Evolutionary conservation across 306 rosid species (phyloP).

Genomic region (Vachellia collinsii): DNA sequence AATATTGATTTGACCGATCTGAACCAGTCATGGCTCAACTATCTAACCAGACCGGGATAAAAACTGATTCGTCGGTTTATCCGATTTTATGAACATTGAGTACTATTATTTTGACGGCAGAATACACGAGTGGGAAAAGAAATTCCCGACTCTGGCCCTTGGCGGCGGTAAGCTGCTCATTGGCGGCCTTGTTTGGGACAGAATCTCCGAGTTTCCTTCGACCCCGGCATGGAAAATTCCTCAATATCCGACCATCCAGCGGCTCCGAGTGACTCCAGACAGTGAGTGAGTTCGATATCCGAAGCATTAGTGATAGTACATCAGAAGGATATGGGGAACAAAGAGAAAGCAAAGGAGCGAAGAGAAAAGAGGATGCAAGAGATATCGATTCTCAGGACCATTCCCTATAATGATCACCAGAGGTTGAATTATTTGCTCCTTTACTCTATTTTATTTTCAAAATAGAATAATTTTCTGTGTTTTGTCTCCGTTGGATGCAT

Average conservation of each 20-base stretch:
- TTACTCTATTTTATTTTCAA: neutral
- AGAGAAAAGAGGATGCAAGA: slow-evolving; percentile 81
- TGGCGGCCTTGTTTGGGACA: neutral
- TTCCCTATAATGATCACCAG: slow-evolving; percentile 92
- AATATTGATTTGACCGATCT: too few relatives aligned
- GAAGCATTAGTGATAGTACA: neutral
- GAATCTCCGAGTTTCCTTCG: neutral
- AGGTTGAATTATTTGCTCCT: slow-evolving; percentile 47
- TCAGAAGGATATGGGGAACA: slow-evolving; percentile 55
- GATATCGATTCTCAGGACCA: slow-evolving; percentile 82
- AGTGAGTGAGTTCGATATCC: neutral
- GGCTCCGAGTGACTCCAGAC: slow-evolving; percentile 8
- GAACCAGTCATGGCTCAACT: too few relatives aligned
- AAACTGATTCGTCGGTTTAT: too few relatives aligned
- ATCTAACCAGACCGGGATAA: too few relatives aligned
- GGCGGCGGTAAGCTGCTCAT: too few relatives aligned
- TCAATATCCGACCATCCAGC: neutral
- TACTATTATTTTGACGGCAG: too few relatives aligned
- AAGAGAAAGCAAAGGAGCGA: slow-evolving; percentile 72
- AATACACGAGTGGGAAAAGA: too few relatives aligned
- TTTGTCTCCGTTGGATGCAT: neutral
- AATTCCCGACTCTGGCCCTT: too few relatives aligned
- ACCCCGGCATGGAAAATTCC: neutral
- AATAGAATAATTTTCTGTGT: neutral
- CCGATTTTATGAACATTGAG: too few relatives aligned